These are phyloP conservation scores for Boletus huronensis DNA, from an alignment of 768 basidiomycete genomes.

Conservation along the genomic window DNA sequence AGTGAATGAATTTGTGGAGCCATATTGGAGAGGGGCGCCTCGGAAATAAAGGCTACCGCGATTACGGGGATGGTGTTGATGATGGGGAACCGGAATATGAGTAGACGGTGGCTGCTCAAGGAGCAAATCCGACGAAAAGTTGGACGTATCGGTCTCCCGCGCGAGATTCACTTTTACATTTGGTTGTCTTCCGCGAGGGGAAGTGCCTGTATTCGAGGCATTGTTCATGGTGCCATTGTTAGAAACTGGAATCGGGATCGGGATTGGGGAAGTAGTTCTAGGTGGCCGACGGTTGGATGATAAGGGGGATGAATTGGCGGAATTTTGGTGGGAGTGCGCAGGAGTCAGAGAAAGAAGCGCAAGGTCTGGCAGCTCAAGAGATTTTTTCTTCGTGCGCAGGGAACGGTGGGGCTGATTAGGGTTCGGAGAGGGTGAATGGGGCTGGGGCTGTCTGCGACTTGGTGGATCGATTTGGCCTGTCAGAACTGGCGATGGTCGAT, in stretches of 20 bases:
- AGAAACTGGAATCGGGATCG: slow-evolving; percentile 41
- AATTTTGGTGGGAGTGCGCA: slow-evolving; percentile 33
- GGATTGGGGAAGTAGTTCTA: slow-evolving; percentile 47
- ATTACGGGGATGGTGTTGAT: slow-evolving; percentile 30
- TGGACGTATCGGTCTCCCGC: slow-evolving; percentile 27
- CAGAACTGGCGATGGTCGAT: slow-evolving; percentile 24
- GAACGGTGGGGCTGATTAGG: slow-evolving; percentile 52
- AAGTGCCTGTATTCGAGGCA: slow-evolving; percentile 34
- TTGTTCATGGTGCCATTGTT: slow-evolving; percentile 38
- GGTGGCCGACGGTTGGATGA: slow-evolving; percentile 38
- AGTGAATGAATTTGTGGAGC: slow-evolving; percentile 43
- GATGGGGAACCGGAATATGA: slow-evolving; percentile 37
- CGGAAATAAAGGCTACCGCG: slow-evolving; percentile 35
- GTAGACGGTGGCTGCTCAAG: slow-evolving; percentile 43
- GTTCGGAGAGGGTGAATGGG: slow-evolving; percentile 40
- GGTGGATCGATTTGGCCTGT: slow-evolving; percentile 26
- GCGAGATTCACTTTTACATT: slow-evolving; percentile 28
- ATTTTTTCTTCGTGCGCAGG: slow-evolving; percentile 64
- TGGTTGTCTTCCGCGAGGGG: slow-evolving; percentile 33
- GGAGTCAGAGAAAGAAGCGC: slow-evolving; percentile 48
- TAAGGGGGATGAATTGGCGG: slow-evolving; percentile 41
- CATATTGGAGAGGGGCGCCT: slow-evolving; percentile 36
- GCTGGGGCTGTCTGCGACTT: slow-evolving; percentile 14
- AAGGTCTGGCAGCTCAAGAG: slow-evolving; percentile 75
- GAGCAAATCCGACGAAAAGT: slow-evolving; percentile 38